These are phyloP conservation scores for Penstemon barbatus DNA, from an alignment of 257 asterid species.

Conservation along the genomic window DNA sequence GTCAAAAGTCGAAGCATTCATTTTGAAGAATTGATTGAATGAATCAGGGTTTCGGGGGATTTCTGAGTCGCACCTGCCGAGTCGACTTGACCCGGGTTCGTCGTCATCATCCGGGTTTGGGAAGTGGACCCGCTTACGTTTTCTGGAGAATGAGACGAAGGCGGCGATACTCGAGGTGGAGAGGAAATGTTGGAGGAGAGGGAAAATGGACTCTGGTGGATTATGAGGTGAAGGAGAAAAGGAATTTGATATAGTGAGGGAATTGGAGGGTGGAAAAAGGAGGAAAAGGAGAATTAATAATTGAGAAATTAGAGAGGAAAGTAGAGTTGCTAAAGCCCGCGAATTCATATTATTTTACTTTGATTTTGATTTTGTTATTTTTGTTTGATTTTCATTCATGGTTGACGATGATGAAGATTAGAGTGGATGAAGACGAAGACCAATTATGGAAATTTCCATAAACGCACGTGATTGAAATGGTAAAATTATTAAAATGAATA, in stretches of 20 bases:
- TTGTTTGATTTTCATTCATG: too few relatives aligned
- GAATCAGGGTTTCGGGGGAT: conserved; percentile 51
- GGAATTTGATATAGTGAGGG: conserved; percentile 28
- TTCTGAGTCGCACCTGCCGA: conserved; percentile 26
- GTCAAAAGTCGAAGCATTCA: conserved; percentile 69
- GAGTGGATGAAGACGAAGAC: too few relatives aligned
- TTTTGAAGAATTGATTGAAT: conserved; percentile 54
- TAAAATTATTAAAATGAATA: too few relatives aligned
- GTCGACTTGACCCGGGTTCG: conserved; percentile 20
- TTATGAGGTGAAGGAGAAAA: conserved; percentile 24
- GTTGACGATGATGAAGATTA: too few relatives aligned
- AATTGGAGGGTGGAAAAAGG: conserved; percentile 41
- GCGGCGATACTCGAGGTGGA: conserved; percentile 52
- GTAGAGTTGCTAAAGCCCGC: conserved; percentile 47
- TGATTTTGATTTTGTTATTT: too few relatives aligned
- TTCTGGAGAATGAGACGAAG: conserved; percentile 41
- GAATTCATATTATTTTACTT: conserved; percentile 34
- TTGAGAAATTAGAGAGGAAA: conserved; percentile 67
- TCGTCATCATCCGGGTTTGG: conserved; percentile 20
- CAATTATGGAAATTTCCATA: too few relatives aligned
- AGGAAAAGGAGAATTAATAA: conserved; percentile 41
- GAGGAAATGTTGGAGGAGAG: conserved; percentile 54
- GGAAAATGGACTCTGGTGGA: conserved; percentile 26
- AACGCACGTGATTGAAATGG: too few relatives aligned
- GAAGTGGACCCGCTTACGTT: conserved; percentile 57